Evolutionary conservation across 2,329 filamentous ascomycete genomes (phyloP), one percentile per base, ranked within the genome.

Genomic region (Colletotrichum lupini): DNA sequence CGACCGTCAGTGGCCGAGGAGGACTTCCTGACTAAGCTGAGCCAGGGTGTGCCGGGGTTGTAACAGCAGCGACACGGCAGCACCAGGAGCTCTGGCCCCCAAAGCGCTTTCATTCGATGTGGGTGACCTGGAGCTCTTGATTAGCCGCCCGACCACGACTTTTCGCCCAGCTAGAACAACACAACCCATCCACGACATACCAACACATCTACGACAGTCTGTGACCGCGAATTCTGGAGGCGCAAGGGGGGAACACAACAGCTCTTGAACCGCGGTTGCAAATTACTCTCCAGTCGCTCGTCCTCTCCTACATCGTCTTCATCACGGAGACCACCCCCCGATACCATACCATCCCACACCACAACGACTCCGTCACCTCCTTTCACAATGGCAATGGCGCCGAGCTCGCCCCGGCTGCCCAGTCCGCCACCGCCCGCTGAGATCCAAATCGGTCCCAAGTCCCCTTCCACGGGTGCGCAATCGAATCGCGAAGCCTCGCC

Each of bases 401-500:
- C 94, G 75, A 96, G 91, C 83, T 98, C 95, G 60, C 96, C 97
- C 76, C 93, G 97, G 81, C 91, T 99, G 64, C 97, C 97, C 73
- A 98, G 95, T 83, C 97, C 97, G 74, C 97, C 97, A 72, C 97
- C 97, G 42, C 92, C 97, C 71, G 95, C 96, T 74, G 97, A 99
- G 84, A 97, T 98, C 77, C 96, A 98, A 85, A 92, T 97, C 75
- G 93, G 91, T 8, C 92, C 93, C 68, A 92, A 92, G 78, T 97
- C 95, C 62, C 94, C 95, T 1, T 89, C 88, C 22, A 86, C 92
- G 75, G 88, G 91, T 62, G 80, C 80, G 55, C 79, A 83, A 30
- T 85, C 85, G 83, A 92, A 80, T 80, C 89, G 78, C 83, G 89
- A 85, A 86, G 88, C 82, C 76, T 89, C 87, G 81, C 90, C 89